A percentile compares a stretch with the other conserved stretches of the same genome.
Evolutionary conservation across 2,329 filamentous ascomycete species (phyloP).

Genomic region (Orbilia javanica): DNA sequence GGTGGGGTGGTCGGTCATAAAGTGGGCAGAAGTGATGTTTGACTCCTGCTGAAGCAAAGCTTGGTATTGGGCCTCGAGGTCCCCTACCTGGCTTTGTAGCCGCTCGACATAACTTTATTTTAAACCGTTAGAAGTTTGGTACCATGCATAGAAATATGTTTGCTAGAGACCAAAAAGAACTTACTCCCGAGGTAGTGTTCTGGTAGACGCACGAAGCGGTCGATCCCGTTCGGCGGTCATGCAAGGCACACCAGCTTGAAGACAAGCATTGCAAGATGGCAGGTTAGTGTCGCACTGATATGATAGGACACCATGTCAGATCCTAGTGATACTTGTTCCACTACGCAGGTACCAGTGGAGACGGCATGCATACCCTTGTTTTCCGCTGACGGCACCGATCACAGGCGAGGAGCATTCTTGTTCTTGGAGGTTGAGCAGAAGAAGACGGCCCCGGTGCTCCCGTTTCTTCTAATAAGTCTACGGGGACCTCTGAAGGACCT

Average conservation of each 20-base stretch:
- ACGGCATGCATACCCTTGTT: slow-evolving; percentile 30
- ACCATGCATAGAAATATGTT: too few relatives aligned
- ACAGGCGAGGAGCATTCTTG: slow-evolving; percentile 53
- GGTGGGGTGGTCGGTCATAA: not conserved
- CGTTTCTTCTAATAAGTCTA: not conserved
- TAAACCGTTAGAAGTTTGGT: not conserved
- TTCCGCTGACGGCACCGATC: slow-evolving; percentile 52
- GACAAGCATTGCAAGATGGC: slow-evolving; percentile 49
- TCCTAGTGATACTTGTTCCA: not conserved
- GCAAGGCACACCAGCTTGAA: slow-evolving; percentile 47
- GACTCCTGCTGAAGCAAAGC: slow-evolving; percentile 27
- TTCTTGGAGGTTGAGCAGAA: slow-evolving; percentile 18
- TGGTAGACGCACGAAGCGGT: slow-evolving; percentile 32
- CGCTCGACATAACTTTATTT: slow-evolving; percentile 42
- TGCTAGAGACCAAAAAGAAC: not conserved
- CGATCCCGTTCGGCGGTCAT: slow-evolving; percentile 54
- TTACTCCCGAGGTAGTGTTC: slow-evolving; percentile 46
- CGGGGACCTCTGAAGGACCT: not conserved
- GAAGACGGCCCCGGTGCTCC: not conserved
- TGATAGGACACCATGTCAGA: not conserved
- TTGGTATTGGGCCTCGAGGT: slow-evolving; percentile 41
- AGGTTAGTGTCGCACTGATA: slow-evolving; percentile 49
- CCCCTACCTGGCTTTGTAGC: slow-evolving; percentile 20
- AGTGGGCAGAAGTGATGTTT: not conserved
- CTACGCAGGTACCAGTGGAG: not conserved